Base-by-base conservation (phyloP, 208 protist genomes). In the Wallacemonas collosoma region DNA sequence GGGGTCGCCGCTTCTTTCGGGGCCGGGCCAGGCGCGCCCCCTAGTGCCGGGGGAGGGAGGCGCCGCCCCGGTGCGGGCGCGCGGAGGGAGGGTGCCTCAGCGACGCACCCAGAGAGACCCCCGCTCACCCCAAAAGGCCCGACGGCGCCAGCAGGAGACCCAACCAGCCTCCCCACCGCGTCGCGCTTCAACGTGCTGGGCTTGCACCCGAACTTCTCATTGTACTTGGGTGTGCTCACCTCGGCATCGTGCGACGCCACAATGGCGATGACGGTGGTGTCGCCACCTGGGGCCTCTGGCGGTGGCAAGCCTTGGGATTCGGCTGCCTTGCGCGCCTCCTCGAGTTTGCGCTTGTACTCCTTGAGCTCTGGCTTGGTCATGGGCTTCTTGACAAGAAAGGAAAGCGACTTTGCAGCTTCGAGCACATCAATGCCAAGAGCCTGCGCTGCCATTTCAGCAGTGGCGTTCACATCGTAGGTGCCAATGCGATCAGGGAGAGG, bases 371-470 rank as follows among this genome's bases (percentile, higher is more conserved):
- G 63, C 54, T 65, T 70, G 3, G 73, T 56, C 73, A 79, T 82
- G 9, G 77, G 48, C 48, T 77, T 76, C 40, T 71, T 74, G 15
- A 82, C 69, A 35, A 73, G 40, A 47, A 83, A 83, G 35, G 73
- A 76, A 4, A 91, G 73, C 9, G 75, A 84, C 76, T 93, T 93
- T 15, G 87, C 84, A 61, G 90, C 88, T 43, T 87, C 77, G 1
- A 61, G 63, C 9, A 80, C 73, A 9, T 55, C 60, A 73, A 84
- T 90, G 58, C 71, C 55, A 36, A 93, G 64, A 14, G 71, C 62
- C 12, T 65, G 14, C 0, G 87, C 87, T 1, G 83, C 84, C 54
- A 82, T 71, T 62, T 84, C 76, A 4, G 83, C 73, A 0, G 87
- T 93, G 38, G 79, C 79, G 67, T 73, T 84, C 41, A 73, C 74